A percentile compares a stretch with the other conserved stretches of the same genome.
Evolutionary conservation across 495 filamentous ascomycete genomes (phyloP).

Genomic region (Tuber aestivum): DNA sequence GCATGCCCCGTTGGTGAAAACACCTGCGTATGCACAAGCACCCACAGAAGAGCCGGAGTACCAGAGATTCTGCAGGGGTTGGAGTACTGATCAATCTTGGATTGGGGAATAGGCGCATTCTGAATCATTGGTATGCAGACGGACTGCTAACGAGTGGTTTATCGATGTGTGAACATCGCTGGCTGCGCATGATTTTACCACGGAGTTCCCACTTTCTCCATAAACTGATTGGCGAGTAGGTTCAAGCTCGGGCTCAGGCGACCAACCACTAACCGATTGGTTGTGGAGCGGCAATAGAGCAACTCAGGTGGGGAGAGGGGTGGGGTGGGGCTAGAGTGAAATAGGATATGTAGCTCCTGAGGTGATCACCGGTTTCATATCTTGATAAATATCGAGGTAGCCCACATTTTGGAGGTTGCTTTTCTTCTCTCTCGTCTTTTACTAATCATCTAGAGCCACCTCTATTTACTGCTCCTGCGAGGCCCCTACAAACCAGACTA

Average conservation of each 20-base stretch:
- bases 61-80: neutral
- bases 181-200: neutral
- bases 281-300: too few relatives aligned
- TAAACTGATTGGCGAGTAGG: neutral
- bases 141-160: neutral
- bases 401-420: neutral
- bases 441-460: neutral
- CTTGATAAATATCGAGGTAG: neutral
- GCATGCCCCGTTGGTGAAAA: neutral
- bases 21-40: neutral
- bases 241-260: too few relatives aligned
- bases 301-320: too few relatives aligned
- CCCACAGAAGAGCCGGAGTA: neutral
- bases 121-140: neutral
- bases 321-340: neutral
- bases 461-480: neutral
- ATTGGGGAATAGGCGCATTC: neutral
- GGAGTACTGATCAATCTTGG: neutral
- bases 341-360: neutral
- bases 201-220: neutral
- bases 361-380: neutral
- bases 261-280: too few relatives aligned
- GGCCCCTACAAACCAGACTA: neutral
- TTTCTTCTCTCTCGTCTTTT: neutral
- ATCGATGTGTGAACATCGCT: neutral